Base-by-base conservation (phyloP, 1,284 basidiomycete species). In the Tilletia caries region DNA sequence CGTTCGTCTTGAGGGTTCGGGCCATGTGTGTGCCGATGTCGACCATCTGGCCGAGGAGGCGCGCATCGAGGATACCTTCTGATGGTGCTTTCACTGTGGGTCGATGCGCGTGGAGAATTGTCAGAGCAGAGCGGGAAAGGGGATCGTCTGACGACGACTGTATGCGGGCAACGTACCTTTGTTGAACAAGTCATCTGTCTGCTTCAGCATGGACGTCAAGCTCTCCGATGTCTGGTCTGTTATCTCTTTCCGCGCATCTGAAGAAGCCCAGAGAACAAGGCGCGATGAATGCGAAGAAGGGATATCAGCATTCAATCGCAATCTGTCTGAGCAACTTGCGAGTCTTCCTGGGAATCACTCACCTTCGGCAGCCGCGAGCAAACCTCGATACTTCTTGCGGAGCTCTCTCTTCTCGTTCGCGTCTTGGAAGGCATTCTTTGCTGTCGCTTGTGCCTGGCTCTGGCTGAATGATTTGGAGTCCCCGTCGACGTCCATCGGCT, bases 1-100 rank as follows among this genome's bases (percentile, higher is more conserved):
- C 54, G 25, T 76, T 75, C 37, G 78, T 65, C 67, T 79, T 79
- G 71, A 82, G 76, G 33, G 73, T 77, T 27, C 77, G 74, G 2
- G 79, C 79, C 74, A 82, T 75, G 23, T 75, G 68, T 3, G 75
- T 75, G 1, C 77, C 78, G 70, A 78, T 78, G 44, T 82, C 77
- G 12, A 77, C 77, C 68, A 78, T 73, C 23, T 70, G 72, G 0
- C 76, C 65, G 12, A 83, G 65, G 23, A 77, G 73, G 50, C 77
- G 74, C 2, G 80, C 76, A 65, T 83, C 81, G 27, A 83, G 67
- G 2, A 81, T 68, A 29, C 68, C 72, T 52, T 78, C 77, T 4
- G 66, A 64, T 3, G 75, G 75, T 1, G 70, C 77, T 64, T 75
- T 77, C 37, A 78, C 76, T 76, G 71, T 32, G 12, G 25, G 20